phyloP scores from a whole-genome alignment of 345 rosid species.

The Moringa oleifera region DNA sequence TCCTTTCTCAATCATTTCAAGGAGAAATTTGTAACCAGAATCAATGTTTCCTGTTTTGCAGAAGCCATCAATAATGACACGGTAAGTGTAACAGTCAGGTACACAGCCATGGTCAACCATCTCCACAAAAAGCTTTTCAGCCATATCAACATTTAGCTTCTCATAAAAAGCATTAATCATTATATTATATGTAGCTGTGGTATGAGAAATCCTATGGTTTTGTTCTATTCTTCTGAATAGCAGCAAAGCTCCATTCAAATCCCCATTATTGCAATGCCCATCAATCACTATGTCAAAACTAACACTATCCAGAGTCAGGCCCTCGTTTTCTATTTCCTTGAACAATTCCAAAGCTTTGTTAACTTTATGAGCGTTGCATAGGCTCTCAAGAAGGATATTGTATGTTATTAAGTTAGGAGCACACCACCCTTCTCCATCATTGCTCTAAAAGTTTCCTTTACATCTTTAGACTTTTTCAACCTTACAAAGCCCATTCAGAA shows the following conservation, averaged over 20 bases:
- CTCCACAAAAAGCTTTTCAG: slow-evolving; percentile 57
- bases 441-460: slow-evolving; percentile 60
- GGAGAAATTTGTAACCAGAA: slow-evolving; percentile 54
- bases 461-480: slow-evolving; percentile 68
- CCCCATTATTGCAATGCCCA: slow-evolving; percentile 61
- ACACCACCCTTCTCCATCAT: slow-evolving; percentile 70
- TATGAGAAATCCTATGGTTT: too few relatives aligned
- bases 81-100: slow-evolving; percentile 64
- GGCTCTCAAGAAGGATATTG: slow-evolving; percentile 80
- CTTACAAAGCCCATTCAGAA: slow-evolving; percentile 89
- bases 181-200: slow-evolving; percentile 81
- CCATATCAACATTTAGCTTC: slow-evolving; percentile 56
- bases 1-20: too few relatives aligned
- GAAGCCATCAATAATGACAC: slow-evolving; percentile 74
- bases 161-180: slow-evolving; percentile 66
- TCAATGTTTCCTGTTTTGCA: slow-evolving; percentile 66
- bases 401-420: slow-evolving; percentile 71
- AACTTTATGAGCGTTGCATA: slow-evolving; percentile 77
- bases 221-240: too few relatives aligned
- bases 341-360: slow-evolving; percentile 59
- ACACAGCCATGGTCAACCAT: slow-evolving; percentile 61
- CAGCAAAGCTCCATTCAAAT: too few relatives aligned
- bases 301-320: slow-evolving; percentile 57
- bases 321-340: slow-evolving; percentile 43
- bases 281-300: slow-evolving; percentile 58